Conservation (phyloP, 495 filamentous ascomycete genomes). For the Penicillium cataractarum region DNA sequence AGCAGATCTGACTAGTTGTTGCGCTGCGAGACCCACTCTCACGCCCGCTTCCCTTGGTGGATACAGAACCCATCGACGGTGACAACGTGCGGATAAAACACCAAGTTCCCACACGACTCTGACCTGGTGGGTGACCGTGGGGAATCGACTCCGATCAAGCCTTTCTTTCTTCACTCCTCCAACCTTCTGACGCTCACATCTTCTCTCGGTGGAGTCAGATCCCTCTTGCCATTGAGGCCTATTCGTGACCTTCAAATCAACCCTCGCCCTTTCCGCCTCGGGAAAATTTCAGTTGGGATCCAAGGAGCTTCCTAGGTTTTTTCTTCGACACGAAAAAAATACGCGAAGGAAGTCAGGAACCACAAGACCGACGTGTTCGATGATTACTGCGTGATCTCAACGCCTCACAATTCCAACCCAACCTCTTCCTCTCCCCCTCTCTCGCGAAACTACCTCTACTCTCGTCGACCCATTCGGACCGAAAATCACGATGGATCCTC, state of each 20-base stretch:
- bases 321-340: slow-evolving; percentile 14
- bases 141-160: slow-evolving; percentile 49
- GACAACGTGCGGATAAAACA: slow-evolving; percentile 53
- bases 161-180: slow-evolving; percentile 37
- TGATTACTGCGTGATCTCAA: slow-evolving; percentile 53
- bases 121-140: slow-evolving; percentile 50
- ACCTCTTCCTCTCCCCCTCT: slow-evolving; percentile 16
- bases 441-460: slow-evolving; percentile 16
- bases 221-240: slow-evolving; percentile 18
- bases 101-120: slow-evolving; percentile 47
- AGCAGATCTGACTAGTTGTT: slow-evolving; percentile 47
- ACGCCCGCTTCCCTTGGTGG: slow-evolving; percentile 51
- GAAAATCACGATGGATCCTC: slow-evolving; percentile 51
- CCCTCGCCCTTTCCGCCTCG: slow-evolving; percentile 20
- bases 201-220: slow-evolving; percentile 26
- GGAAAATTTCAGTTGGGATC: slow-evolving; percentile 23
- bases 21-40: slow-evolving; percentile 48
- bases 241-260: slow-evolving; percentile 21
- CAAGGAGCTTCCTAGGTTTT: slow-evolving; percentile 22
- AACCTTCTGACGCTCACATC: slow-evolving; percentile 20
- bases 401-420: slow-evolving; percentile 22
- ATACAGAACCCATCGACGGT: slow-evolving; percentile 48
- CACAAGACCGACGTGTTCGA: slow-evolving; percentile 35
- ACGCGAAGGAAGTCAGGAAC: slow-evolving; percentile 13
- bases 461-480: slow-evolving; percentile 24